A percentile compares a stretch with the other conserved stretches of the same genome.
Conservation (phyloP, 805 yeast species). For the Maudiozyma bulderi region DNA sequence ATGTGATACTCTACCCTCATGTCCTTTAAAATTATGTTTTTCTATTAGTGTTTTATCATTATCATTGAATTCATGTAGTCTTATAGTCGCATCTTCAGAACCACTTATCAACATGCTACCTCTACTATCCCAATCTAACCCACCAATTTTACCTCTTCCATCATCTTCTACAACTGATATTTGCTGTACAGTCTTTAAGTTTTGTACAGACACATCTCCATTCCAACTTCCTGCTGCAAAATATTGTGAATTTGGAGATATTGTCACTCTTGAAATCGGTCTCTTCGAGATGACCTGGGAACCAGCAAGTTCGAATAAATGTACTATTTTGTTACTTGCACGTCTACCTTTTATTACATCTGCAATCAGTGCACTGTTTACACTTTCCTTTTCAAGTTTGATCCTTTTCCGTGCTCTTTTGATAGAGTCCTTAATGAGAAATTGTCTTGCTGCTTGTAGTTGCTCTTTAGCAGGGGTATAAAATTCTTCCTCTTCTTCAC, state of each 20-base stretch:
- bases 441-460: constrained; percentile 42
- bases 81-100: constrained; percentile 38
- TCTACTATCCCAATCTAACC: constrained; percentile 52
- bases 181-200: constrained; percentile 31
- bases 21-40: constrained; percentile 27
- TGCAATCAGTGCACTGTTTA: constrained; percentile 30
- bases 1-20: constrained; percentile 52
- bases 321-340: constrained; percentile 27
- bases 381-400: constrained; percentile 23
- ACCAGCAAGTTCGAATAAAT: constrained; percentile 41
- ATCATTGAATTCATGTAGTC: constrained; percentile 27
- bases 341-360: constrained; percentile 42
- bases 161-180: constrained; percentile 10
- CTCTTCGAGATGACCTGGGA: constrained; percentile 64
- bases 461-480: constrained; percentile 67
- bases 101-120: constrained; percentile 31
- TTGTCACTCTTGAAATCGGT: constrained; percentile 52
- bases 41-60: constrained; percentile 12
- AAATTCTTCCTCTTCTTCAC: constrained; percentile 53
- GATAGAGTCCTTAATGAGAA: constrained; percentile 46
- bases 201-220: constrained; percentile 52
- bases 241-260: constrained; percentile 25
- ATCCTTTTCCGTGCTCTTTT: constrained; percentile 36
- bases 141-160: constrained; percentile 57
- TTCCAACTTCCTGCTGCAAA: constrained; percentile 78